Percentiles rank a stretch among this genome's conserved stretches.
Evolutionary conservation across 306 rosid species (phyloP).

Genomic region (Hylodesmum podocarpum): DNA sequence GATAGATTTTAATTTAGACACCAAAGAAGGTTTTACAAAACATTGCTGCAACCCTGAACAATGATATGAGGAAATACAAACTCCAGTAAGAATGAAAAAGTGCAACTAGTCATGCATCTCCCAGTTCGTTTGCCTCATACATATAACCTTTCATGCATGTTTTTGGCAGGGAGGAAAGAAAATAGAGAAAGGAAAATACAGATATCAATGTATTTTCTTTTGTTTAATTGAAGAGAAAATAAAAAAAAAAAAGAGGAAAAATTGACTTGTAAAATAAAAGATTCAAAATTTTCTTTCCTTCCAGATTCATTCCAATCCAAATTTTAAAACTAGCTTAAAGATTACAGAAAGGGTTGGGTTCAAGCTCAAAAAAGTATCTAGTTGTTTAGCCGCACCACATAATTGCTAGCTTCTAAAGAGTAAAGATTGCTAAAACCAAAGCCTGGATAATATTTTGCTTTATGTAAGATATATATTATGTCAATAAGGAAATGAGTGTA

Average conservation of each 20-base stretch:
- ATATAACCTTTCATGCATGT: neutral
- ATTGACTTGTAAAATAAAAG: no score
- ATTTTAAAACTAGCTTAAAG: neutral
- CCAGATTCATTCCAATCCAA: no score
- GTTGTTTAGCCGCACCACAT: slow-evolving; percentile 13
- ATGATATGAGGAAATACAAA: neutral
- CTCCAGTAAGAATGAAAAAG: neutral
- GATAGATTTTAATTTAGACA: neutral
- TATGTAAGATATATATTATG: neutral
- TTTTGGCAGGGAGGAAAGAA: no score
- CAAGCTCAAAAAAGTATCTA: neutral
- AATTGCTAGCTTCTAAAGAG: neutral
- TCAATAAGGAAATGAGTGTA: neutral
- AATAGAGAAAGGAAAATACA: no score
- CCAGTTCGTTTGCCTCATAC: neutral
- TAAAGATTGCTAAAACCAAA: neutral
- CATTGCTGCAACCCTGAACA: neutral
- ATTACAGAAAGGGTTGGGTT: neutral
- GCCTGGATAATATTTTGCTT: neutral
- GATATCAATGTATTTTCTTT: no score
- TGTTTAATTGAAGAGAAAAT: no score
- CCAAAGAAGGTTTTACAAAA: neutral
- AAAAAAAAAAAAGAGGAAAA: no score
- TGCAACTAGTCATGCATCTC: neutral
- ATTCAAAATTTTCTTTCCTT: no score